These are phyloP conservation scores for Diaporthe nobilis DNA, from an alignment of 2,329 filamentous ascomycete genomes.

Conservation along the genomic window DNA sequence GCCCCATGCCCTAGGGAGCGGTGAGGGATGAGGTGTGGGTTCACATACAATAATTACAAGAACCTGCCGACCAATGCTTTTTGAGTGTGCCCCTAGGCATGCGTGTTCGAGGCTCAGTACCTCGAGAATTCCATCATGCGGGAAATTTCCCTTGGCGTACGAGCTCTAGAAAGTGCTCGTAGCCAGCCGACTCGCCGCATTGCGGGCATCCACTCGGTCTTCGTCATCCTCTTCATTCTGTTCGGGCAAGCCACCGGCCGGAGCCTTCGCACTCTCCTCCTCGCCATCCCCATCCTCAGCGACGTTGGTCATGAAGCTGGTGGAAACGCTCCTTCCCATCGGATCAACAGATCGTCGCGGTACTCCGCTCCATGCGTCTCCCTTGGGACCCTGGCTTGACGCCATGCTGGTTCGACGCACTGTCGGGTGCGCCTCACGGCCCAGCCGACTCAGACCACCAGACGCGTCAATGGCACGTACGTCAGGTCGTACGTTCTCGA, in stretches of 20 bases:
- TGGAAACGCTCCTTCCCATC: slow-evolving; percentile 82
- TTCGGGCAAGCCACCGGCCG: slow-evolving; percentile 64
- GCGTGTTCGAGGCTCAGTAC: neutral
- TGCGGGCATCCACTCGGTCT: slow-evolving; percentile 93
- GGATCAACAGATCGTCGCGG: slow-evolving; percentile 82
- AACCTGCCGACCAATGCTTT: slow-evolving; percentile 35
- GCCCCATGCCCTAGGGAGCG: neutral
- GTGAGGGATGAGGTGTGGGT: slow-evolving; percentile 16
- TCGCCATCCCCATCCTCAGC: slow-evolving; percentile 72
- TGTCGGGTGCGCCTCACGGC: slow-evolving; percentile 87
- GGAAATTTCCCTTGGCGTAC: neutral
- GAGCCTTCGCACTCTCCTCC: slow-evolving; percentile 51
- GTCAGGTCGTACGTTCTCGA: slow-evolving; percentile 95
- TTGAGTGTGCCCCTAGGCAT: slow-evolving; percentile 7
- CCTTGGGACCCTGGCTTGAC: slow-evolving; percentile 93
- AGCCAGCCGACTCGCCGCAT: slow-evolving; percentile 93
- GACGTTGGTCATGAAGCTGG: slow-evolving; percentile 76
- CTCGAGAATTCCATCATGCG: slow-evolving; percentile 3
- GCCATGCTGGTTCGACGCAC: slow-evolving; percentile 81
- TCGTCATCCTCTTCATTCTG: slow-evolving; percentile 88
- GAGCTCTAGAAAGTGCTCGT: slow-evolving; percentile 87
- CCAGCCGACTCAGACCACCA: slow-evolving; percentile 89
- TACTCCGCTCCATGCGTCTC: slow-evolving; percentile 98
- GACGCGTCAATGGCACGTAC: slow-evolving; percentile 93
- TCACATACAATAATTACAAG: slow-evolving; percentile 42